Percentiles rank a stretch among this genome's conserved stretches.
These are phyloP conservation scores for Mrakia hoshinonis DNA, from an alignment of 768 basidiomycete species.

Conservation along the genomic window DNA sequence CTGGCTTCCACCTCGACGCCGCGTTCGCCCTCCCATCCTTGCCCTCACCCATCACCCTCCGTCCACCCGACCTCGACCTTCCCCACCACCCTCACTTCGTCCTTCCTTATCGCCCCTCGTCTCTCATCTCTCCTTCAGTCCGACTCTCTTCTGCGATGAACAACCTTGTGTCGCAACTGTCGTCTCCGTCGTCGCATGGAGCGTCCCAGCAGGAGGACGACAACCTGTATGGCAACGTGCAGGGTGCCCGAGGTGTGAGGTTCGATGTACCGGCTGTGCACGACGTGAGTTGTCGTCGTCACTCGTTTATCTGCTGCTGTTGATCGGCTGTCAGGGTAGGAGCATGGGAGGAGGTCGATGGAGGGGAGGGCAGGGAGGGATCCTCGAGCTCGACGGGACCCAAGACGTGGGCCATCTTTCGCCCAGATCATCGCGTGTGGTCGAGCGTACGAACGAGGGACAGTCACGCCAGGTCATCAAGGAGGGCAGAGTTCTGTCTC, in stretches of 20 bases:
- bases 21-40: no score
- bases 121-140: not conserved
- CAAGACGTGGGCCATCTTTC: no score
- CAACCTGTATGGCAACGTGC: constrained; percentile 24
- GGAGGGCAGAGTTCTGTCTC: no score
- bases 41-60: no score
- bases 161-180: constrained; percentile 16
- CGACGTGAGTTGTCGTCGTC: constrained; percentile 21
- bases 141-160: not conserved
- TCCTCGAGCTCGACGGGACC: no score
- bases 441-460: no score
- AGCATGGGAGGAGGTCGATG: not conserved
- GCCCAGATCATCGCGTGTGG: not conserved
- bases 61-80: no score
- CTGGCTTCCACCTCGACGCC: no score
- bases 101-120: not conserved
- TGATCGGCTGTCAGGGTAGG: not conserved
- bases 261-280: constrained; percentile 23
- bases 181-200: not conserved
- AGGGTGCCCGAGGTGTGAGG: constrained; percentile 26
- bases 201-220: not conserved
- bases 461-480: no score
- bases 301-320: not conserved
- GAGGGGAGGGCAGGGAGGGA: not conserved
- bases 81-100: not conserved